Percentiles rank a stretch among this genome's conserved stretches.
Conservation (phyloP, 2,329 filamentous ascomycete genomes). For the Xylaria sp. region DNA sequence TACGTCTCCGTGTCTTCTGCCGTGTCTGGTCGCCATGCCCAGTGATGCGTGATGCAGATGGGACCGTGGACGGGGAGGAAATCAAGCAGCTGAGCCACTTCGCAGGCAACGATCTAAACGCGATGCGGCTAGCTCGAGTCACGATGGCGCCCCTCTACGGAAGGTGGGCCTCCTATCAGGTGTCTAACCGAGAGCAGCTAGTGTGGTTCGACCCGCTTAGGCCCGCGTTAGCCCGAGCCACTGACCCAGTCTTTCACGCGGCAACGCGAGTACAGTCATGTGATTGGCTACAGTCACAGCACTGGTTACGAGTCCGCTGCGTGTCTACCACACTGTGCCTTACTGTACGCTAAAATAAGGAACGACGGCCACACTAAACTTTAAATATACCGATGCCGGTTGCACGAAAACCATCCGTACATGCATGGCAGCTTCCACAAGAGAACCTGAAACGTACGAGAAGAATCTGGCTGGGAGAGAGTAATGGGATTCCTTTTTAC, state of each 20-base stretch:
- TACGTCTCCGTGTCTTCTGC: conserved; percentile 15
- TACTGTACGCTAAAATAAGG: neutral
- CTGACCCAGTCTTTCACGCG: neutral
- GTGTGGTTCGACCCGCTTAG: neutral
- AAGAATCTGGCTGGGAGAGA: neutral
- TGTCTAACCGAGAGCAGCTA: too few relatives aligned
- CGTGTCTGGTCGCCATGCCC: conserved; percentile 4
- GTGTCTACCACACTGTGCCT: neutral
- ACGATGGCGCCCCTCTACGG: conserved; percentile 7
- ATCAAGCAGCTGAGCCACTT: conserved; percentile 22
- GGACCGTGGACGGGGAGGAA: neutral
- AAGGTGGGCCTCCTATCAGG: too few relatives aligned
- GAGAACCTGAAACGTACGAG: neutral
- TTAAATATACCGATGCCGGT: neutral
- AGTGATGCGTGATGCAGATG: conserved; percentile 1
- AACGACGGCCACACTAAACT: neutral
- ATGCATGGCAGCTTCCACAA: neutral
- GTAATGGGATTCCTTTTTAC: too few relatives aligned
- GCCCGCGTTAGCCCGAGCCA: neutral
- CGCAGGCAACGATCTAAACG: conserved; percentile 20
- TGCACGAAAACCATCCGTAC: too few relatives aligned
- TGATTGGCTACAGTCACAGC: neutral
- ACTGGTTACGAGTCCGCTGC: neutral
- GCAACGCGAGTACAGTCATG: neutral
- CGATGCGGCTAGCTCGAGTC: conserved; percentile 19